Conservation (phyloP, 2,329 filamentous ascomycete species). For the Neopestalotiopsis sp. region DNA sequence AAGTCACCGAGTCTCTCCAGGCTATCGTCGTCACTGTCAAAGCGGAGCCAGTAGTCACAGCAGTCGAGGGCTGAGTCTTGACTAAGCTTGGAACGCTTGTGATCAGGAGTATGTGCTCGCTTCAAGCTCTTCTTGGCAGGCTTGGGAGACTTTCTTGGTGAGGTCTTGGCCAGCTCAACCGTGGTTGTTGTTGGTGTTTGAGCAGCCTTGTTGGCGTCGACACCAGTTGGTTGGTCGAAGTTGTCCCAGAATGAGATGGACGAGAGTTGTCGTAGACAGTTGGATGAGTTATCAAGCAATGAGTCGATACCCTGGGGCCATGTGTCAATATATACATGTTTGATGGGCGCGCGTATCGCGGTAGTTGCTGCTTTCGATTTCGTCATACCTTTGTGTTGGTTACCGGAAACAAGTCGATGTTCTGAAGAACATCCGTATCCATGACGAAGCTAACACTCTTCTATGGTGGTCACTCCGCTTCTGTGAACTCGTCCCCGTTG, state of each 20-base stretch:
- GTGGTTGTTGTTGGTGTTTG: conserved; percentile 32
- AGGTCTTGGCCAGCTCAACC: conserved; percentile 29
- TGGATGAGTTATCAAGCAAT: conserved; percentile 36
- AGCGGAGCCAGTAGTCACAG: conserved; percentile 42
- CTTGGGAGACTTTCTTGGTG: conserved; percentile 31
- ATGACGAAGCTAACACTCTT: conserved; percentile 32
- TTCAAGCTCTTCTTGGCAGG: conserved; percentile 30
- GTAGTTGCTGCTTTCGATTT: conserved; percentile 17
- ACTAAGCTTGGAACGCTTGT: conserved; percentile 29
- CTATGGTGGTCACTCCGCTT: background rate
- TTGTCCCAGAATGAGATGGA: conserved; percentile 40
- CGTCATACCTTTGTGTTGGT: conserved; percentile 36
- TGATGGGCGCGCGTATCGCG: background rate
- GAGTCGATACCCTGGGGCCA: conserved; percentile 32
- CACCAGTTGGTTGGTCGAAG: conserved; percentile 29
- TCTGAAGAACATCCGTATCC: conserved; percentile 40
- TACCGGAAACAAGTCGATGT: conserved; percentile 39
- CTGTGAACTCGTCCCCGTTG: background rate
- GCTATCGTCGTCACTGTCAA: conserved; percentile 41
- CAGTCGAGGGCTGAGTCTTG: conserved; percentile 38
- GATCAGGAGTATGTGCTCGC: conserved; percentile 37
- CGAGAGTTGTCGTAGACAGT: conserved; percentile 36
- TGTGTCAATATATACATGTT: conserved; percentile 15
- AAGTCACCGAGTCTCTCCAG: conserved; percentile 29
- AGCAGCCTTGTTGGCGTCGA: conserved; percentile 27